Evolutionary conservation across 192 early-diverging fungal genomes (phyloP).

Genomic region (Coemansia sp.): DNA sequence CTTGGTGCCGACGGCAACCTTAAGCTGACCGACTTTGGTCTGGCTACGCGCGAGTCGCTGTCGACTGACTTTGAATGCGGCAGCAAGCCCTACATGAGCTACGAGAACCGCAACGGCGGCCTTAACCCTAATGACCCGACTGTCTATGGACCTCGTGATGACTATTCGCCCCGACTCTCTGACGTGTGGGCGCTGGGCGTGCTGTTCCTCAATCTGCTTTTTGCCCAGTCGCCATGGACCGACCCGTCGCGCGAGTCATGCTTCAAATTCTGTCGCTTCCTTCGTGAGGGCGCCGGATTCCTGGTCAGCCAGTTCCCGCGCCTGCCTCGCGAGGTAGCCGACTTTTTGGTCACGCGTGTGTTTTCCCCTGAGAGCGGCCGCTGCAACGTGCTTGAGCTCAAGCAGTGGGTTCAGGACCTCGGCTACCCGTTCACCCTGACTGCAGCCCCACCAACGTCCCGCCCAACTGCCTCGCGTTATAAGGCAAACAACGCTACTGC

Average conservation of each 20-base stretch:
- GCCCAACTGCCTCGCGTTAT: slow-evolving; percentile 22
- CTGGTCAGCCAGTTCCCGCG: slow-evolving; percentile 59
- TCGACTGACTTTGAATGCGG: slow-evolving; percentile 90
- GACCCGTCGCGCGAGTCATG: slow-evolving; percentile 60
- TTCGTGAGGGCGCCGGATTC: slow-evolving; percentile 60
- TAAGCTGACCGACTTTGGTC: slow-evolving; percentile 92
- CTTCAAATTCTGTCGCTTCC: slow-evolving; percentile 60
- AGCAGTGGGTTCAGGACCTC: slow-evolving; percentile 52
- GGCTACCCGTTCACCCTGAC: slow-evolving; percentile 38
- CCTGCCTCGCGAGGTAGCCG: slow-evolving; percentile 56
- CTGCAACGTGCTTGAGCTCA: slow-evolving; percentile 54
- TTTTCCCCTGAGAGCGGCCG: slow-evolving; percentile 60
- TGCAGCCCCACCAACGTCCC: slow-evolving; percentile 1
- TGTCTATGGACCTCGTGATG: slow-evolving; percentile 49
- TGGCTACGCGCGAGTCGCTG: slow-evolving; percentile 76
- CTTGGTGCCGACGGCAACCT: slow-evolving; percentile 62
- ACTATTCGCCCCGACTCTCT: slow-evolving; percentile 61
- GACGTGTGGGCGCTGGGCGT: slow-evolving; percentile 76
- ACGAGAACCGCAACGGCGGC: slow-evolving; percentile 58
- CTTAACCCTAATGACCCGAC: slow-evolving; percentile 49
- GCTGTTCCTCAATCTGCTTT: slow-evolving; percentile 68
- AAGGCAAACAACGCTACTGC: slow-evolving; percentile 17
- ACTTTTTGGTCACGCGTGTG: slow-evolving; percentile 60
- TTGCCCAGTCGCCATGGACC: slow-evolving; percentile 70
- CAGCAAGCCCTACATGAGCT: slow-evolving; percentile 70